Conservation (phyloP, 345 rosid species). For the Euclidium syriacum region DNA sequence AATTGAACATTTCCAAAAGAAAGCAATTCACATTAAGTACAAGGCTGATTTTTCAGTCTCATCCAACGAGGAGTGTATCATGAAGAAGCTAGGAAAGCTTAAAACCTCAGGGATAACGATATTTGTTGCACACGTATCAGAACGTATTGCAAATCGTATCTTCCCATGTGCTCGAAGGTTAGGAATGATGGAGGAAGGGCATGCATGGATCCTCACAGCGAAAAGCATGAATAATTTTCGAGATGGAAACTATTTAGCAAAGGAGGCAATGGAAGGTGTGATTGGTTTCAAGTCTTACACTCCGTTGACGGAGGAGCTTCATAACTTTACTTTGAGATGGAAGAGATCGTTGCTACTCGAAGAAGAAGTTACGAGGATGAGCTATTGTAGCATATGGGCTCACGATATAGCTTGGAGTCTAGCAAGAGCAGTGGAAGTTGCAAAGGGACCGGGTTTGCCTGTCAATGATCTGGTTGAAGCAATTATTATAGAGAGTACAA, state of each 20-base stretch:
- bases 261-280: constrained; percentile 31
- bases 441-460: not conserved
- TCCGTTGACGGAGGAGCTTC: constrained; percentile 22
- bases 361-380: constrained; percentile 7
- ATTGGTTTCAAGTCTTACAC: constrained; percentile 26
- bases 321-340: constrained; percentile 25
- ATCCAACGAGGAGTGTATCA: constrained; percentile 4
- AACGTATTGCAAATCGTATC: constrained; percentile 9
- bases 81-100: constrained; percentile 15
- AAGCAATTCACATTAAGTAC: not conserved
- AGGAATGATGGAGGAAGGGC: constrained; percentile 27
- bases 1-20: constrained; percentile 1
- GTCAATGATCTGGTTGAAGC: not conserved
- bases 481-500: not conserved
- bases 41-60: constrained; percentile 1
- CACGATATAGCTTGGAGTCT: constrained; percentile 25
- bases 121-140: constrained; percentile 21
- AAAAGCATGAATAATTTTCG: constrained; percentile 6
- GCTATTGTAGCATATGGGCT: constrained; percentile 23
- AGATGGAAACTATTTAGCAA: not conserved
- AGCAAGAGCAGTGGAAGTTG: constrained; percentile 22
- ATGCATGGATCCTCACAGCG: constrained; percentile 33
- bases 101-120: not conserved
- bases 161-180: constrained; percentile 10
- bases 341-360: not conserved